phyloP scores from a whole-genome alignment of 208 protist genomes.

The Leptomonas seymouri region DNA sequence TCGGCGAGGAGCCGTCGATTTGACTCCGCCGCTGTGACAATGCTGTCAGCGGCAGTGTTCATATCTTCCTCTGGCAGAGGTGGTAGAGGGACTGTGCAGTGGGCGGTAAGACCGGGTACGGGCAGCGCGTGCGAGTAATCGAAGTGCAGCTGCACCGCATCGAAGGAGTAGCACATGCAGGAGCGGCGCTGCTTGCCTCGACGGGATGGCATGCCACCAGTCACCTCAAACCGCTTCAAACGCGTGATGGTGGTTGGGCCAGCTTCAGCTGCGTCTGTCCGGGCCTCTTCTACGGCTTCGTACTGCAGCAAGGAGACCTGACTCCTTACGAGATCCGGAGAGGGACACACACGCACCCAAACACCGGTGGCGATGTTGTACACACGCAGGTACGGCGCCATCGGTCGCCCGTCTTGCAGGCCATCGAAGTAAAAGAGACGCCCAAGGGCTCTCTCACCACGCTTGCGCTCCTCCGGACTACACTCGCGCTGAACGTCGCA shows the following conservation, averaged over 20 bases:
- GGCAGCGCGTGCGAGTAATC: conserved; percentile 45
- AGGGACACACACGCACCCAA: conserved; percentile 49
- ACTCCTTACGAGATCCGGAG: conserved; percentile 46
- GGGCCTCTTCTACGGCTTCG: background rate
- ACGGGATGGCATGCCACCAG: conserved; percentile 52
- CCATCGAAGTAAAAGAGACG: conserved; percentile 65
- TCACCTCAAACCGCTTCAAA: conserved; percentile 45
- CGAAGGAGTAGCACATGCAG: conserved; percentile 49
- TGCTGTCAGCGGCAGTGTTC: background rate
- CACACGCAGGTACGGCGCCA: conserved; percentile 43
- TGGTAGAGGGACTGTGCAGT: conserved; percentile 37
- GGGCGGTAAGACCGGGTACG: conserved; percentile 50
- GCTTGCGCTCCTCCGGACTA: conserved; percentile 24
- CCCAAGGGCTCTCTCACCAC: conserved; percentile 20
- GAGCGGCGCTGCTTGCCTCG: conserved; percentile 48
- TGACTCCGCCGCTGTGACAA: background rate
- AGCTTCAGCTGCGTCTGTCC: background rate
- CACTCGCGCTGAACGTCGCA: conserved; percentile 46
- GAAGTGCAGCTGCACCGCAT: conserved; percentile 34
- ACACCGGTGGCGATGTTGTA: conserved; percentile 44
- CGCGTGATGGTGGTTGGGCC: background rate
- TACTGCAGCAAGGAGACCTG: conserved; percentile 42
- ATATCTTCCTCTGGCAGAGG: background rate
- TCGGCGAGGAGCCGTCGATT: background rate
- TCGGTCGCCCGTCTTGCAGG: conserved; percentile 45